A percentile compares a stretch with the other conserved stretches of the same genome.
Evolutionary conservation across 805 yeast genomes (phyloP).

Genomic region (Monosporozyma solicola): DNA sequence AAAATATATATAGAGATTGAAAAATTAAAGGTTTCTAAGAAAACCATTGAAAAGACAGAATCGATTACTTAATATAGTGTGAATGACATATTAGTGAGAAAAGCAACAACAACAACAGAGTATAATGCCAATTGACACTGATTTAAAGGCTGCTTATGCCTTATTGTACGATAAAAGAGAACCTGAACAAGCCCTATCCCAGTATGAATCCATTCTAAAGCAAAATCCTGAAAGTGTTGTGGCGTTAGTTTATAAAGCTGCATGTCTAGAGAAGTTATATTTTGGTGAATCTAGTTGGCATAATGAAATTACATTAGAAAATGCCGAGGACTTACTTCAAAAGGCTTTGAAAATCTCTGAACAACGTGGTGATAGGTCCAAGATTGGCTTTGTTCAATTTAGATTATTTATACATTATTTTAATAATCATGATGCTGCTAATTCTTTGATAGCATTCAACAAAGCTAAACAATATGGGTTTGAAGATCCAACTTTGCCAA

Average conservation of each 20-base stretch:
- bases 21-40: not conserved
- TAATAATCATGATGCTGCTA: slow-evolving; percentile 33
- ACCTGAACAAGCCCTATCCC: slow-evolving; percentile 36
- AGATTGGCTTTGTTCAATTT: slow-evolving; percentile 41
- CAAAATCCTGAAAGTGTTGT: slow-evolving; percentile 38
- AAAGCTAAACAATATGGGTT: slow-evolving; percentile 37
- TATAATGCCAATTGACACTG: slow-evolving; percentile 22
- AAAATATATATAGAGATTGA: not conserved
- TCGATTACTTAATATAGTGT: not conserved
- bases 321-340: slow-evolving; percentile 27
- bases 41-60: not conserved
- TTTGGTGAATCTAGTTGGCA: slow-evolving; percentile 35
- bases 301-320: slow-evolving; percentile 34
- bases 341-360: slow-evolving; percentile 37
- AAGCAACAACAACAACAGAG: not conserved
- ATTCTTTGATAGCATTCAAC: slow-evolving; percentile 36
- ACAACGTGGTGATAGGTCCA: slow-evolving; percentile 37
- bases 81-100: not conserved
- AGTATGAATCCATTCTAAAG: slow-evolving; percentile 33
- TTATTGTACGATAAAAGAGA: slow-evolving; percentile 39
- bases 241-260: slow-evolving; percentile 42
- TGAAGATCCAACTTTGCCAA: slow-evolving; percentile 37
- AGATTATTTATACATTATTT: slow-evolving; percentile 42
- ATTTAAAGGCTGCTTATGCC: slow-evolving; percentile 37
- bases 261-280: slow-evolving; percentile 38